phyloP scores from a whole-genome alignment of 2,329 filamentous ascomycete species.

The Fulvia fulva region DNA sequence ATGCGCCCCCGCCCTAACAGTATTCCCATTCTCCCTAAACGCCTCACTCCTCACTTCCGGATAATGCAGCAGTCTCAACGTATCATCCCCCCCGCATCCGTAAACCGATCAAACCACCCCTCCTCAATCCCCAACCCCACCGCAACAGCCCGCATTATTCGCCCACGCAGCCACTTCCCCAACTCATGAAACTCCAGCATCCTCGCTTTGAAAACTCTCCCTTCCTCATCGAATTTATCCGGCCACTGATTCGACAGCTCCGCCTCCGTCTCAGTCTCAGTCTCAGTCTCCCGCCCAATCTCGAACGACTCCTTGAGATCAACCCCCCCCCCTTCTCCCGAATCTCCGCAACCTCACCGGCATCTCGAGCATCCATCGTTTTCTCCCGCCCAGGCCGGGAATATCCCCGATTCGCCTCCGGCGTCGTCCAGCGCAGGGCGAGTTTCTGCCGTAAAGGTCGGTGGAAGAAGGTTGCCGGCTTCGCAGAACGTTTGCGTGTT shows the following conservation, averaged over 20 bases:
- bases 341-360: slow-evolving; percentile 54
- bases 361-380: slow-evolving; percentile 56
- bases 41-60: slow-evolving; percentile 53
- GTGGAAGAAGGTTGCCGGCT: slow-evolving; percentile 67
- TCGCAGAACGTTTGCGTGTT: slow-evolving; percentile 27
- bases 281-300: slow-evolving; percentile 59
- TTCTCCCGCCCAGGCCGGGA: slow-evolving; percentile 61
- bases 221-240: slow-evolving; percentile 51
- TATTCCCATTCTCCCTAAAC: slow-evolving; percentile 48
- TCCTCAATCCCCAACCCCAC: slow-evolving; percentile 65
- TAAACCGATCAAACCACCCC: slow-evolving; percentile 72
- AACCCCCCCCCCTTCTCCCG: slow-evolving; percentile 47
- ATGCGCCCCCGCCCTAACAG: slow-evolving; percentile 70
- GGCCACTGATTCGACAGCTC: slow-evolving; percentile 77
- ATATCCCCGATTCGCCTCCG: slow-evolving; percentile 49
- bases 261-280: slow-evolving; percentile 57
- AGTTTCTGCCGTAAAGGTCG: slow-evolving; percentile 61
- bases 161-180: slow-evolving; percentile 69
- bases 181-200: slow-evolving; percentile 73
- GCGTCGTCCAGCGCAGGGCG: slow-evolving; percentile 59
- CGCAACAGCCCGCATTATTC: slow-evolving; percentile 62
- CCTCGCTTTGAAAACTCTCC: slow-evolving; percentile 62
- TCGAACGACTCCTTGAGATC: slow-evolving; percentile 59
- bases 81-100: slow-evolving; percentile 67
- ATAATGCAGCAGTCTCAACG: slow-evolving; percentile 52